A percentile compares a stretch with the other conserved stretches of the same genome.
These are phyloP conservation scores for Quercus aquifolioides DNA, from an alignment of 306 rosid species.

Conservation along the genomic window DNA sequence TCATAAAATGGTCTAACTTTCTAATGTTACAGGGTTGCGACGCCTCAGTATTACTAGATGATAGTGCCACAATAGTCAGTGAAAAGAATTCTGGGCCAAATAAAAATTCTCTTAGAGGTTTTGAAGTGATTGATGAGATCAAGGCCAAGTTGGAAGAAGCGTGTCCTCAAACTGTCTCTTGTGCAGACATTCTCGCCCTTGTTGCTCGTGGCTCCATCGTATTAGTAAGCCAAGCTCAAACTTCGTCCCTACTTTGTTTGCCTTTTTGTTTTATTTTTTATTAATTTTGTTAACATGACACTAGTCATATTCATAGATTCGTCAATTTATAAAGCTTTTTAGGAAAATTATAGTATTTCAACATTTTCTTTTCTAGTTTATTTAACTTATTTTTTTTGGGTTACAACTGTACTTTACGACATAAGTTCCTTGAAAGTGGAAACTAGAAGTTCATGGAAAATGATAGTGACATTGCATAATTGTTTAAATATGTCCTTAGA, in stretches of 20 bases:
- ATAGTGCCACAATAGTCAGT: conserved; percentile 42
- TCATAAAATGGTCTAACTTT: neutral
- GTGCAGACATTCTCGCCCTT: conserved; percentile 84
- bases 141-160: conserved; percentile 67
- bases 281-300: too few relatives aligned
- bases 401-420: too few relatives aligned
- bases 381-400: neutral
- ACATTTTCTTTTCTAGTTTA: neutral
- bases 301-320: too few relatives aligned
- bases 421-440: too few relatives aligned
- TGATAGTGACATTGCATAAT: too few relatives aligned
- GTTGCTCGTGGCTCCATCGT: conserved; percentile 77
- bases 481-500: neutral
- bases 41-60: conserved; percentile 70
- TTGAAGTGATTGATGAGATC: conserved; percentile 72
- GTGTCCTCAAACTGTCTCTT: conserved; percentile 73
- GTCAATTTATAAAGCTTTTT: too few relatives aligned
- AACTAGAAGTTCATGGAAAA: too few relatives aligned
- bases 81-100: conserved; percentile 73
- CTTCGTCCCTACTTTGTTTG: neutral
- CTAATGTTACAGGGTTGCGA: conserved; percentile 61
- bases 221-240: conserved; percentile 38
- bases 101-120: conserved; percentile 71
- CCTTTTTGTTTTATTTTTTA: too few relatives aligned
- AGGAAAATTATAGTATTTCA: too few relatives aligned